Evolutionary conservation across 1,284 basidiomycete species (phyloP).

Genomic region (Irpex lacteus): DNA sequence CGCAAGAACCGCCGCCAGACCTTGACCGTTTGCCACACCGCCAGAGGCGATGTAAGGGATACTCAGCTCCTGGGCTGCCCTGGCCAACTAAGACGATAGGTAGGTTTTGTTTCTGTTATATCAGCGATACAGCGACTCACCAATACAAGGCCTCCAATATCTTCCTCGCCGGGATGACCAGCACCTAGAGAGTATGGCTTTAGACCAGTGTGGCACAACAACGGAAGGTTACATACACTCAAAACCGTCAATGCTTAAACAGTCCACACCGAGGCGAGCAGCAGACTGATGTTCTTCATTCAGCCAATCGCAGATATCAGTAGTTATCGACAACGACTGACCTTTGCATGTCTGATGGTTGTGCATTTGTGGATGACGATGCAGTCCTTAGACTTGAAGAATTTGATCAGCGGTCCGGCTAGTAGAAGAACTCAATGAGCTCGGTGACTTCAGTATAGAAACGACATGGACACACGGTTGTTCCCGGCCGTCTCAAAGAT

Average conservation of each 20-base stretch:
- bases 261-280: conserved; percentile 78
- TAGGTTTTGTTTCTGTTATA: background rate
- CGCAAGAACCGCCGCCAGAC: conserved; percentile 79
- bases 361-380: conserved; percentile 93
- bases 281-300: conserved; percentile 51
- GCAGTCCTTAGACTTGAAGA: conserved; percentile 75
- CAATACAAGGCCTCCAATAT: conserved; percentile 88
- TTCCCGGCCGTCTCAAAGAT: conserved; percentile 95
- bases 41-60: conserved; percentile 91
- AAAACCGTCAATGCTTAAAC: conserved; percentile 86
- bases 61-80: conserved; percentile 83
- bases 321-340: conserved; percentile 22
- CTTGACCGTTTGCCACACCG: conserved; percentile 80
- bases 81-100: conserved; percentile 61
- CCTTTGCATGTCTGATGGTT: conserved; percentile 83
- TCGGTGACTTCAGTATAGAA: background rate
- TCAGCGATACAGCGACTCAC: conserved; percentile 38
- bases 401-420: conserved; percentile 80
- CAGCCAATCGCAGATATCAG: background rate
- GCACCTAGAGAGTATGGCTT: conserved; percentile 53
- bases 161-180: conserved; percentile 94
- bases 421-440: background rate
- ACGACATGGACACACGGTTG: conserved; percentile 55
- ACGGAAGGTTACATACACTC: conserved; percentile 56
- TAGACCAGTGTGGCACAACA: background rate